Evolutionary conservation across 495 filamentous ascomycete genomes (phyloP), one percentile per base, ranked within the genome.

Genomic region (Penicillium odoratum): DNA sequence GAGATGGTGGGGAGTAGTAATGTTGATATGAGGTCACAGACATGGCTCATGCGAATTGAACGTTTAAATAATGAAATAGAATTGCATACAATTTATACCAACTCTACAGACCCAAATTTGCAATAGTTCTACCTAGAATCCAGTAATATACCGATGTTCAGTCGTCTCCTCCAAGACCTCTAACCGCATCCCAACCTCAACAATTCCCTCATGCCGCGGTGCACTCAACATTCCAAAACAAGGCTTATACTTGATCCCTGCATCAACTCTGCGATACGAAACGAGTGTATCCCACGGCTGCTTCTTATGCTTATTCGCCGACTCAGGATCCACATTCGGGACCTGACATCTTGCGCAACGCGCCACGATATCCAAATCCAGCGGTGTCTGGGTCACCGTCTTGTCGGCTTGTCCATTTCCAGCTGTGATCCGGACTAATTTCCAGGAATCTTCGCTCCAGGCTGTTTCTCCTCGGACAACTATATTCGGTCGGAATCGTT

Each of bases 191-290:
- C 81, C 83, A 34, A 85, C 81, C 58, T 73, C 67, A 43, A 85
- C 58, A 57, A 57, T 63, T n/a, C 79, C 81, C 61, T 82, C 78
- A 55, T 75, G 66, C 28, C 74, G 63, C 18, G 89, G 73, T 26
- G 91, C 88, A 42, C 89, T 85, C 63, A 95, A 83, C 90, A 97
- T 91, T 9, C 93, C 93, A 61, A 97, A 76, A 66, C 91, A 96
- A 18, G 91, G 86, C 61, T 80, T 82, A 28, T 77, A 81, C 46
- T 82, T 83, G 7, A 87, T 83, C 9, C 93, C 92, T 38, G 82
- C 74, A 69, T 97, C 93, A 6, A 97, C 82, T 15, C 83, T 73
- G 28, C 92, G 81, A 69, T 88, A 89, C 43, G 76, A 82, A 51
- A 87, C 75, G 62, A 97, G 73, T 6, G 89, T 90, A 60, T 78